Conservation (phyloP, 257 asterid genomes). For the Jacaranda copaia region DNA sequence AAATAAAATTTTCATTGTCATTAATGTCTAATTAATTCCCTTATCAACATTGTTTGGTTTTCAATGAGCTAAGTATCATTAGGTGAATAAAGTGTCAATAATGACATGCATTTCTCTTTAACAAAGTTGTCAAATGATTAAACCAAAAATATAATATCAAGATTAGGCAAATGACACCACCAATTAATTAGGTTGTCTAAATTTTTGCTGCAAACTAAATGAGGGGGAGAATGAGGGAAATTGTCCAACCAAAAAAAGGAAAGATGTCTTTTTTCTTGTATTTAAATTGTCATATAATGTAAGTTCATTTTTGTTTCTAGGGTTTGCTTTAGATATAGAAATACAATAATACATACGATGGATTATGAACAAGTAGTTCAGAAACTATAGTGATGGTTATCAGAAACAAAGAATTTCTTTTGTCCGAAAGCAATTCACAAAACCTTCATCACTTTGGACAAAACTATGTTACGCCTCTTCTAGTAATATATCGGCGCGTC, state of each 20-base stretch:
- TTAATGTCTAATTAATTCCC: too few relatives aligned
- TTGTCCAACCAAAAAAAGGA: conserved; percentile 1
- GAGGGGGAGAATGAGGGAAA: background rate
- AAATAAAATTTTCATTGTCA: too few relatives aligned
- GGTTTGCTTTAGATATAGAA: background rate
- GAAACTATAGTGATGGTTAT: conserved; percentile 1
- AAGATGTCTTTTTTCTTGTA: conserved; percentile 6
- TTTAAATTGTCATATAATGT: background rate
- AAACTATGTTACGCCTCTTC: background rate
- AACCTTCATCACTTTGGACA: background rate
- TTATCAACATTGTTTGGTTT: too few relatives aligned
- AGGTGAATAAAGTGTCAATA: too few relatives aligned
- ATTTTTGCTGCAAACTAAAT: conserved; percentile 16
- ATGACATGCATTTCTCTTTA: background rate
- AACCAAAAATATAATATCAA: background rate
- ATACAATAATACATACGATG: background rate
- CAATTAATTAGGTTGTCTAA: conserved; percentile 3
- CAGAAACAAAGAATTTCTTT: background rate
- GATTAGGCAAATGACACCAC: background rate
- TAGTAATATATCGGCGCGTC: too few relatives aligned
- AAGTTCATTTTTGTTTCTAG: background rate
- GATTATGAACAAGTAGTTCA: background rate
- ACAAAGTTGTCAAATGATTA: background rate
- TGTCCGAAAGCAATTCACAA: background rate
- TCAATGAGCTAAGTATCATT: too few relatives aligned